Evolutionary conservation across 2,329 filamentous ascomycete genomes (phyloP), one percentile per base, ranked within the genome.

Genomic region (Coniella vitis): DNA sequence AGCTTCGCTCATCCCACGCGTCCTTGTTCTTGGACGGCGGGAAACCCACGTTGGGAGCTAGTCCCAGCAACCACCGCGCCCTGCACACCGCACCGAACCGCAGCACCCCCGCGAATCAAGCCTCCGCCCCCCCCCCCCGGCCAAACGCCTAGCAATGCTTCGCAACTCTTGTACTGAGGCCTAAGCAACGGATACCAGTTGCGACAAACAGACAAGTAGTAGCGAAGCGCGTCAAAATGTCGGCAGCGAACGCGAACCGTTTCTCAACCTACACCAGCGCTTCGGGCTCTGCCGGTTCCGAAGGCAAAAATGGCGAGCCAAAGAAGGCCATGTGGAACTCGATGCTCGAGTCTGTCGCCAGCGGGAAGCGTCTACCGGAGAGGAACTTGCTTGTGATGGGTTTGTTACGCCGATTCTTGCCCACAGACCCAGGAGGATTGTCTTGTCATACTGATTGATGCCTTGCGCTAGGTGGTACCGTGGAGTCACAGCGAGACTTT

Each of bases 281-380:
- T 56, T 53, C 51, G 35, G 65, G 59, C 51, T 81, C 72, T 56
- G 65, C 59, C 52, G 74, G 74, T 52, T 72, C 73, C 49, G 79
- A 80, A 42, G 69, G 69, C 59, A 76, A 75, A 56, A 77, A 79
- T 69, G 78, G 73, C 67, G 84, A 86, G 59, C 84, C 84, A 55
- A 90, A 88, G 71, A 88, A 87, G 69, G 88, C 95, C 64, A 84
- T 96, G 68, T 96, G 91, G 91, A 90, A 86, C 53, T 90, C 88
- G 38, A 88, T 96, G 86, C 76, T 96, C 57, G 88, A 94, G 67
- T 84, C 81, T 46, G 90, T 93, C 58, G 89, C 90, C 59, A 95
- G 87, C 68, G 89, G 87, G 57, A 94, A 93, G 73, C 80, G 86
- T 58, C 72, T 96, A 60, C 88, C 90, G 5, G 89, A 95, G 69